Evolutionary conservation across 768 basidiomycete genomes (phyloP), one percentile per base, ranked within the genome.

Genomic region (Phanerodontia chrysosporium): DNA sequence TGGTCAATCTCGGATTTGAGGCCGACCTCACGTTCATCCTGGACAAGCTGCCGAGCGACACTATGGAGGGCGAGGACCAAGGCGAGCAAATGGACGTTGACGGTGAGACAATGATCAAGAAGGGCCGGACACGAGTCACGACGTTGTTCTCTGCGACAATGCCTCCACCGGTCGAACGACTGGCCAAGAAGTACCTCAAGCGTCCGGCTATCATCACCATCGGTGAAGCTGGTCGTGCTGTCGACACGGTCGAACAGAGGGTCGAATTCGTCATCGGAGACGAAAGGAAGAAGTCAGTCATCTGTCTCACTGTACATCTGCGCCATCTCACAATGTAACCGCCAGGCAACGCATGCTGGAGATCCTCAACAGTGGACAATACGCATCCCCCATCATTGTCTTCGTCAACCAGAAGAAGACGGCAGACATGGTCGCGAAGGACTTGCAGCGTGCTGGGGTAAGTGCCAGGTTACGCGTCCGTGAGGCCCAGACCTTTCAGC

Each of bases 371-470:
- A 88, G 86, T 62, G 88, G 86, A 44, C 79, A 82, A 61, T 93
- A 85, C 71, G 73, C 85, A 35, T 84, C 97, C 18, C 97, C 97
- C 4, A 98, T 99, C 65, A 99, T 99, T 63, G 91, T 95, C 21
- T 99, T 98, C 75, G 95, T 98, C 78, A 98, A 98, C 72, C 95
- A 98, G 74, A 99, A 99, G 81, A 97, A 98, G 81, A 96, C 94
- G 13, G 96, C 95, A 52, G 97, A 99, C 71, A 92, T 95, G 87
- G 93, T 99, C 32, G 89, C 93, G 39, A 95, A 95, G 72, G 95
- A 98, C 69, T 78, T 99, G 1, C 86, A 87, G 51, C 90, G 94
- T 54, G 92, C 87, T 42, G 90, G 92, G 22, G 90, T 95, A 72
- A 44, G 90, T 82, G 24, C 42, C 51, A n/a, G 10, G 21, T 27